Evolutionary conservation across 2,329 filamentous ascomycete genomes (phyloP), one percentile per base, ranked within the genome.

Genomic region (Xylariaceae sp.): DNA sequence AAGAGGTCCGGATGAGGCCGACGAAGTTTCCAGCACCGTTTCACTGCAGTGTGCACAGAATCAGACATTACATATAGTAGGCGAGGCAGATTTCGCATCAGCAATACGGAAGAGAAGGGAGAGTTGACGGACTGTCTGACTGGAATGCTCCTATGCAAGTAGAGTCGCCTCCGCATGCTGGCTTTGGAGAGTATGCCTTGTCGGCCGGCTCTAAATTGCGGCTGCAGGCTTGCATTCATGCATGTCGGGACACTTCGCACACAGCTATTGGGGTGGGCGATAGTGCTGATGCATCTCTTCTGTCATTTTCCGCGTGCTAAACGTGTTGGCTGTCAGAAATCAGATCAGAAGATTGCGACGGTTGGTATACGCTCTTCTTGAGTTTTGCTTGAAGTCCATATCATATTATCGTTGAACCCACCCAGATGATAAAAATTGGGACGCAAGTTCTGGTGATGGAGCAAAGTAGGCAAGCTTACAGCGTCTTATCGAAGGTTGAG

Each of bases 1-100:
- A 7, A 28, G 22, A 7, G 4, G 4, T 28, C 7, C 4, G 7
- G 22, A 7, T 28, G 22, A 5, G 22, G 22, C 22, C 22, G 22
- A 28, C 22, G 22, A 28, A 28, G 22, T 28, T n/a, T 28, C 22
- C 22, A 28, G 22, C 22, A 28, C 22, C 22, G 43, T 53, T 34
- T 39, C 41, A 48, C 48, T 10, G 34, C 48, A 39, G 19, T 18
- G 36, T 45, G 44, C n/a, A 17, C 31, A 45, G 44, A 44, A 31
- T 7, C 16, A 19, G 16, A 39, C 13, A 39, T 5, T 39, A 39
- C 36, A 5, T 39, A 39, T 42, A 42, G 41, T 42, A 42, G 41
- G 51, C 36, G 39, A 48, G 48, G 48, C 45, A 51, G 43, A 47
- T 41, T 41, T 48, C n/a, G n/a, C n/a, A 12, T 36, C 34, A 13